phyloP scores from a whole-genome alignment of 441 rosid genomes.

The Erodium chrysanthum region DNA sequence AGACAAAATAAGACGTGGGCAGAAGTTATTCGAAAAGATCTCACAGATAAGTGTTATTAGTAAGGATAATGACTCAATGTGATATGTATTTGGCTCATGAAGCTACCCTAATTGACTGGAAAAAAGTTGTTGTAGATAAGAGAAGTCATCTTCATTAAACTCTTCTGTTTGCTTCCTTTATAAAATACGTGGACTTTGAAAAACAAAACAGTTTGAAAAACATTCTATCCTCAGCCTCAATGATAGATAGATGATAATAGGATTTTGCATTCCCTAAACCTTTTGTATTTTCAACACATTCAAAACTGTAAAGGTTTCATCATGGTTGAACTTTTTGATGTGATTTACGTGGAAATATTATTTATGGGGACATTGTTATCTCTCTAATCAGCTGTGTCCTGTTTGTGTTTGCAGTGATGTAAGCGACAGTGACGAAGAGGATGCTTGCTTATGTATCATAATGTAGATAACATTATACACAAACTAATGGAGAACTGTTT shows the following conservation, averaged over 20 bases:
- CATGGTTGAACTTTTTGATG: background rate
- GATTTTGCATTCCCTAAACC: background rate
- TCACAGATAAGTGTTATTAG: too few relatives aligned
- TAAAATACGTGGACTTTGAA: background rate
- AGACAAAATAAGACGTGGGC: too few relatives aligned
- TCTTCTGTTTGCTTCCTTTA: too few relatives aligned
- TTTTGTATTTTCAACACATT: background rate
- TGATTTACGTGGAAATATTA: conserved; percentile 5
- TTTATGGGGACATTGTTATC: background rate
- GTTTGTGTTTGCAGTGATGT: conserved; percentile 52
- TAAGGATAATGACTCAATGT: too few relatives aligned
- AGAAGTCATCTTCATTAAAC: too few relatives aligned
- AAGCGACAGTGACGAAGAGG: conserved; percentile 73
- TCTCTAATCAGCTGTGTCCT: conserved; percentile 15
- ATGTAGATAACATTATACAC: conserved; percentile 40
- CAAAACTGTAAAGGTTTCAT: background rate
- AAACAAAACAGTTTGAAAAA: background rate
- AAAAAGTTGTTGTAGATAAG: too few relatives aligned
- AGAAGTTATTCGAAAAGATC: too few relatives aligned
- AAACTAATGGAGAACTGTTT: background rate
- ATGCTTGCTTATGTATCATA: conserved; percentile 68
- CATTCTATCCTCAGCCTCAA: background rate
- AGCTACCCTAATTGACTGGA: too few relatives aligned
- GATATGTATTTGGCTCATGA: too few relatives aligned
- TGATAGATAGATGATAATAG: background rate